phyloP scores from a whole-genome alignment of 306 rosid genomes.

The Hippophae rhamnoides region DNA sequence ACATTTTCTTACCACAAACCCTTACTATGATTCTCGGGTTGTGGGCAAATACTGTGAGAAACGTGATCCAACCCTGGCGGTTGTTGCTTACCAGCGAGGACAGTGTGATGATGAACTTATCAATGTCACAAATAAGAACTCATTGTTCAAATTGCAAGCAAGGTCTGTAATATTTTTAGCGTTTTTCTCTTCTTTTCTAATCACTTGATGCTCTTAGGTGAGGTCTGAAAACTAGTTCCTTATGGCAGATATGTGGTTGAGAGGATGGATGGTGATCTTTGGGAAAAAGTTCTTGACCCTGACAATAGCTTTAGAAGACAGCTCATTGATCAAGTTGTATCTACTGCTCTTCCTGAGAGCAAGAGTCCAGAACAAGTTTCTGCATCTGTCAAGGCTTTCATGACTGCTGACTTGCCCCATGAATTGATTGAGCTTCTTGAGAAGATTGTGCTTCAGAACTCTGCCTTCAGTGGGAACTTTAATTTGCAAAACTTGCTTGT shows the following conservation, averaged over 20 bases:
- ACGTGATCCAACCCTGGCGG: slow-evolving; percentile 96
- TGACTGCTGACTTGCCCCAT: slow-evolving; percentile 98
- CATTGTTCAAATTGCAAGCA: slow-evolving; percentile 96
- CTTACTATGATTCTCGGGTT: slow-evolving; percentile 96
- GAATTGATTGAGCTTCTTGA: slow-evolving; percentile 98
- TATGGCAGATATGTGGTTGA: slow-evolving; percentile 86
- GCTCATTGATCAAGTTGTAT: slow-evolving; percentile 95
- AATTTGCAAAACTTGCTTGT: slow-evolving; percentile 92
- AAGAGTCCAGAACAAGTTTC: slow-evolving; percentile 99
- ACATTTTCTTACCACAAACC: slow-evolving; percentile 97
- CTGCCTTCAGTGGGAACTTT: slow-evolving; percentile 98
- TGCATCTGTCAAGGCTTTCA: slow-evolving; percentile 97
- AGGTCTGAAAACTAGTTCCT: slow-evolving; percentile 19
- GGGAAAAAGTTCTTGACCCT: slow-evolving; percentile 87
- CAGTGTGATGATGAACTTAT: slow-evolving; percentile 98
- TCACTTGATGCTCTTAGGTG: slow-evolving; percentile 4
- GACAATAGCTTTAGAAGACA: slow-evolving; percentile 88
- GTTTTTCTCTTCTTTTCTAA: background rate
- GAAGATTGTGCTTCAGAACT: slow-evolving; percentile 98
- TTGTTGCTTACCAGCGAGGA: slow-evolving; percentile 93
- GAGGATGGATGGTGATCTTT: slow-evolving; percentile 94
- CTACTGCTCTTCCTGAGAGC: slow-evolving; percentile 99
- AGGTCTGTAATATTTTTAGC: slow-evolving; percentile 46
- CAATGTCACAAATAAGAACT: slow-evolving; percentile 86
- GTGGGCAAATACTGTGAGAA: slow-evolving; percentile 99